Conservation (phyloP, 208 protist genomes). For the Giardia muris region DNA sequence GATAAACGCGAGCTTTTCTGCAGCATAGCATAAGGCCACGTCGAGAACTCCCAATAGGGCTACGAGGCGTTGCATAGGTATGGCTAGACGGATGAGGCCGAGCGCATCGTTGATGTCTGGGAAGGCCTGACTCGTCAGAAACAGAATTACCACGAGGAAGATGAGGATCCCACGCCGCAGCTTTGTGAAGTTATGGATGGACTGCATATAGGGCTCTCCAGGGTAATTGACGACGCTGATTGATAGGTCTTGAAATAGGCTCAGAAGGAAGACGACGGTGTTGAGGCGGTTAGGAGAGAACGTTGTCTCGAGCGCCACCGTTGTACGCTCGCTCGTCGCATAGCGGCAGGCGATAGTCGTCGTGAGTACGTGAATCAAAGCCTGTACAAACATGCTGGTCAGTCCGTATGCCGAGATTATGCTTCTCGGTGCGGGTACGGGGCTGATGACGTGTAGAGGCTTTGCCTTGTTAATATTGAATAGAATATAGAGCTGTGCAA, state of each 20-base stretch:
- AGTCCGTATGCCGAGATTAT: not conserved
- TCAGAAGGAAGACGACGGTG: not conserved
- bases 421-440: not conserved
- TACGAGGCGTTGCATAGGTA: not conserved
- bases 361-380: not conserved
- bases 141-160: not conserved
- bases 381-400: not conserved
- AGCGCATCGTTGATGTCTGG: not conserved
- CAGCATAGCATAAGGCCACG: not conserved
- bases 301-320: not conserved
- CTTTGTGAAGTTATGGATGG: not conserved
- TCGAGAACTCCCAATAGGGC: not conserved
- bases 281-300: conserved; percentile 5
- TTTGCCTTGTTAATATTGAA: conserved; percentile 21
- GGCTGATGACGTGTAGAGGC: not conserved
- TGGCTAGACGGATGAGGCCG: not conserved
- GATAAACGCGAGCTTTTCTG: not conserved
- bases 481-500: not conserved
- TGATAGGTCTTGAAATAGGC: not conserved
- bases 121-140: not conserved
- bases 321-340: not conserved
- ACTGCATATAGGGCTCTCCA: conserved; percentile 3
- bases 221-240: conserved; percentile 26
- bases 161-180: not conserved
- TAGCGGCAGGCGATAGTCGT: not conserved